Evolutionary conservation across 768 basidiomycete species (phyloP).

Genomic region (Kwoniella dendrophila): DNA sequence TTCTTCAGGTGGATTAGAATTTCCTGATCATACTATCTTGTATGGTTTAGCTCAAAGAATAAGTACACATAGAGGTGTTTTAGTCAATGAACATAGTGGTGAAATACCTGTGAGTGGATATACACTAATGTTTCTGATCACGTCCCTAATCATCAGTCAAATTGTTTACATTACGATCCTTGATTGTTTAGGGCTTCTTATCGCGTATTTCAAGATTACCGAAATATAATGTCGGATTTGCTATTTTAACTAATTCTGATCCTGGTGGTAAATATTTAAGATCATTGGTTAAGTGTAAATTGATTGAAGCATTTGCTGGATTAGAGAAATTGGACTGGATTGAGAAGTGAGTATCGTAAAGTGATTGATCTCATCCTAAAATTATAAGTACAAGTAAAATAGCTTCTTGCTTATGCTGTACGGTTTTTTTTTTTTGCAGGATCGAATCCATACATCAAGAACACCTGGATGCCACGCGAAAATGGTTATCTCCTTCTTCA

Average conservation of each 20-base stretch:
- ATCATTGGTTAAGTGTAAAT: constrained; percentile 9
- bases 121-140: background rate
- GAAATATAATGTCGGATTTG: background rate
- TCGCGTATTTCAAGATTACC: background rate
- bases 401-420: no score
- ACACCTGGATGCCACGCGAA: background rate
- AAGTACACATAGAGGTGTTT: constrained; percentile 1
- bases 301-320: background rate
- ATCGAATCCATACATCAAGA: background rate
- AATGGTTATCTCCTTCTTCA: no score
- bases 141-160: no score
- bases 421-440: no score
- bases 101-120: background rate
- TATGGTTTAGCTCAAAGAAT: constrained; percentile 1
- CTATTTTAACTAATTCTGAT: constrained; percentile 9
- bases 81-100: background rate
- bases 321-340: background rate
- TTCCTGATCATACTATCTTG: constrained; percentile 1
- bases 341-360: background rate
- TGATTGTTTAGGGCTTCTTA: constrained; percentile 3
- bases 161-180: no score
- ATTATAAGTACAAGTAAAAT: no score
- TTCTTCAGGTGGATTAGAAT: constrained; percentile 1
- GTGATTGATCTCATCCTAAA: background rate
- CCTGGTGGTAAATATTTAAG: constrained; percentile 7